phyloP scores from a whole-genome alignment of 192 early-diverging fungal genomes.

The Lunasporangiospora selenospora region DNA sequence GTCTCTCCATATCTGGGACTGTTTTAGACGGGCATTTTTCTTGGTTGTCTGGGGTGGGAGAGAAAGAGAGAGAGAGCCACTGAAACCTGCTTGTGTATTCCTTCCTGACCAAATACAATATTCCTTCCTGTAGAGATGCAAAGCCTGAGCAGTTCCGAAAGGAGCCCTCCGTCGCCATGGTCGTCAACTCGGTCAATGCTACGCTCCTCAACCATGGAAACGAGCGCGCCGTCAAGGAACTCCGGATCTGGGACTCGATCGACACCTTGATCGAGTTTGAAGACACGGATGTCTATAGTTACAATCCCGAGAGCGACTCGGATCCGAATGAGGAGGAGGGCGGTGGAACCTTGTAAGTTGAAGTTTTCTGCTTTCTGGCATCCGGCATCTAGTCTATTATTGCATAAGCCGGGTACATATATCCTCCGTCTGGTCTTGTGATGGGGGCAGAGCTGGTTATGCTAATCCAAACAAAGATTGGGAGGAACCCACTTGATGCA shows the following conservation, averaged over 20 bases:
- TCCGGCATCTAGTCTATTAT: too few species aligned
- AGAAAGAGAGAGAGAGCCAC: neutral
- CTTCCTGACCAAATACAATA: neutral
- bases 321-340: slow-evolving; percentile 94
- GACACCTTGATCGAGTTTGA: slow-evolving; percentile 84
- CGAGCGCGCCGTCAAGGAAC: slow-evolving; percentile 62
- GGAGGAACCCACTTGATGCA: neutral
- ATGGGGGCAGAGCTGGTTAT: neutral
- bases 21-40: too few species aligned
- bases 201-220: slow-evolving; percentile 87
- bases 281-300: slow-evolving; percentile 92
- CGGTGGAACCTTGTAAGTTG: slow-evolving; percentile 55
- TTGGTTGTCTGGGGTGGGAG: neutral
- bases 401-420: too few species aligned
- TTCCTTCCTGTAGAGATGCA: slow-evolving; percentile 64
- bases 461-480: neutral
- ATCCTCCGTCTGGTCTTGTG: too few species aligned
- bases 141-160: slow-evolving; percentile 80
- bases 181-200: slow-evolving; percentile 85
- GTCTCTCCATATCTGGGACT: too few species aligned
- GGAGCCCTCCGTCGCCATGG: slow-evolving; percentile 73
- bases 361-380: too few species aligned
- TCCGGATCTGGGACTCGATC: slow-evolving; percentile 86
- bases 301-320: slow-evolving; percentile 83
- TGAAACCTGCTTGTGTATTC: neutral